Evolutionary conservation across 805 yeast species (phyloP), one percentile per base, ranked within the genome.

Genomic region (Nakazawaea populi): DNA sequence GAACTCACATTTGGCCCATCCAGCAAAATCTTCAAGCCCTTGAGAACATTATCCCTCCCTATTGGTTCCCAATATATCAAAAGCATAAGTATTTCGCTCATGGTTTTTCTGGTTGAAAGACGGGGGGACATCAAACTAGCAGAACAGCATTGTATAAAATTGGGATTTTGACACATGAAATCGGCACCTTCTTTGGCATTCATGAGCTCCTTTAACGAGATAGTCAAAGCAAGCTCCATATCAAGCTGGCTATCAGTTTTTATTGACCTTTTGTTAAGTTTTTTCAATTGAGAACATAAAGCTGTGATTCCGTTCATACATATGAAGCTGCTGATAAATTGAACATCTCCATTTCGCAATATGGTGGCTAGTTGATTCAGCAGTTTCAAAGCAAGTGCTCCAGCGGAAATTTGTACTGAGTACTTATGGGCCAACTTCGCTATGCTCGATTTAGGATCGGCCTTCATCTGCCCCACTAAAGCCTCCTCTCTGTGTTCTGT

Each of bases 241-340:
- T 87, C 95, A 5, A 67, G 64, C 53, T 82, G 81, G 43, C 69
- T 73, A 52, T 73, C 69, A 10, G 77, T 71, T 50, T 77, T 74
- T 37, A 69, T 61, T 2, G 63, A 50, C 38, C 65, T 60, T 39
- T 62, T 63, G 56, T 71, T 73, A 49, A 83, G 71, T 45, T 80
- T 83, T 51, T 77, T 79, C 42, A 94, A 69, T 37, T 80, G 82
- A 12, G 82, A 79, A 6, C 89, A 80, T 48, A 94, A 74, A 0
- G 89, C 87, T 7, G 84, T 76, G 53, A 86, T 89, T 8, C 98
- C 98, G 63, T 89, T 95, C 42, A 80, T 75, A 47, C 75, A 81
- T n/a, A 89, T 73, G 59, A 94, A 94, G 27, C 73, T 75, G 46
- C 79, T 74, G 0, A 89, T 94, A 97, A 98, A 92, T 44, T 69